A percentile compares a stretch with the other conserved stretches of the same genome.
Evolutionary conservation across 1,284 basidiomycete species (phyloP).

Genomic region (Cutaneotrichosporon sp.): DNA sequence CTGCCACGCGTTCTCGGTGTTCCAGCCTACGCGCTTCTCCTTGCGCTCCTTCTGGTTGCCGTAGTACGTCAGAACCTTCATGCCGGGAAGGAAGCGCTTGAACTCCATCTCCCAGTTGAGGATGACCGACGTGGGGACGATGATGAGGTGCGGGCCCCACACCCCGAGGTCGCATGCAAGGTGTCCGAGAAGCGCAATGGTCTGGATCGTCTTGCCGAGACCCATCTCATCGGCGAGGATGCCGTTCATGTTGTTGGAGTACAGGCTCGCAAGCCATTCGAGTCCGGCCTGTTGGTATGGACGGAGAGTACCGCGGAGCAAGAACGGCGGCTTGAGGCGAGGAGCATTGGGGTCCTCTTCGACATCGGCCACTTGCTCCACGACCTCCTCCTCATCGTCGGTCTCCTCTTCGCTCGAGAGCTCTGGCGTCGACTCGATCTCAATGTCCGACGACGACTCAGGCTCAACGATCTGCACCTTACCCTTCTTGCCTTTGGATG

Average conservation of each 20-base stretch:
- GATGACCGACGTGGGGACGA: slow-evolving; percentile 91
- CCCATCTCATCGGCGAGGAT: slow-evolving; percentile 84
- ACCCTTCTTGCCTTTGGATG: slow-evolving; percentile 27
- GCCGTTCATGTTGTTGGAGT: slow-evolving; percentile 83
- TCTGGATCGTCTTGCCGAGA: slow-evolving; percentile 93
- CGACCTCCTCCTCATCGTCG: slow-evolving; percentile 32
- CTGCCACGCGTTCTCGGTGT: slow-evolving; percentile 87
- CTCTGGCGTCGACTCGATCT: slow-evolving; percentile 18
- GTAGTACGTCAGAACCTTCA: slow-evolving; percentile 88
- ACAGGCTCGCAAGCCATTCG: slow-evolving; percentile 91
- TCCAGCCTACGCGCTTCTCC: slow-evolving; percentile 91
- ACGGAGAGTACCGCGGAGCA: slow-evolving; percentile 81
- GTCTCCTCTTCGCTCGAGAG: slow-evolving; percentile 20
- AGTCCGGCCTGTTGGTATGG: slow-evolving; percentile 93
- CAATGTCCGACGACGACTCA: slow-evolving; percentile 8
- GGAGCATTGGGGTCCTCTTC: slow-evolving; percentile 60
- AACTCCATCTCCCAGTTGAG: slow-evolving; percentile 99
- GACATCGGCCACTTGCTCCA: slow-evolving; percentile 24
- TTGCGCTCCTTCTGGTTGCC: slow-evolving; percentile 88
- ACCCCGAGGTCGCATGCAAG: slow-evolving; percentile 91
- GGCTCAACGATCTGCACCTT: slow-evolving; percentile 32
- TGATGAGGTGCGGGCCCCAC: slow-evolving; percentile 95
- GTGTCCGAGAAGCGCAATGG: slow-evolving; percentile 86
- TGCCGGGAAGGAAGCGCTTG: slow-evolving; percentile 95
- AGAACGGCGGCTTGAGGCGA: slow-evolving; percentile 69